Percentiles rank a stretch among this genome's conserved stretches.
Evolutionary conservation across 1,139 yeast genomes (phyloP).

Genomic region (Saccharomyces hybrid): DNA sequence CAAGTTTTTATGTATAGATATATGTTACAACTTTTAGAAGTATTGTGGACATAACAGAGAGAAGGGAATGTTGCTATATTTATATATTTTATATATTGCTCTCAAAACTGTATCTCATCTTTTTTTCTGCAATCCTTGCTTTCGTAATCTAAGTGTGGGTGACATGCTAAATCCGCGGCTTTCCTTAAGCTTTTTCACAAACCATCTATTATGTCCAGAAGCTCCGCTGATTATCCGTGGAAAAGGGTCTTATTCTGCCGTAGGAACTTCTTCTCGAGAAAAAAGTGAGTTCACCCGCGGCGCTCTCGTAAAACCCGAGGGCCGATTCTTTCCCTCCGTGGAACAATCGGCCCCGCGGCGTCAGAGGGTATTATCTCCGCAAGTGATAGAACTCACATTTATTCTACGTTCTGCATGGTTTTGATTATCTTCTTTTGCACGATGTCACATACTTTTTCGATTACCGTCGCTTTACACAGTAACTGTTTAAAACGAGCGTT

Average conservation of each 20-base stretch:
- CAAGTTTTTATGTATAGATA: neutral
- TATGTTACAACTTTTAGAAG: neutral
- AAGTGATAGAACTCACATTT: neutral
- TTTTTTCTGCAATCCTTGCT: neutral
- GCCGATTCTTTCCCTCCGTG: neutral
- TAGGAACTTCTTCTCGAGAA: neutral
- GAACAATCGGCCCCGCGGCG: neutral
- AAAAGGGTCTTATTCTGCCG: neutral
- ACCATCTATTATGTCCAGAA: neutral
- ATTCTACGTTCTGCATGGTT: too few species aligned
- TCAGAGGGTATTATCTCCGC: neutral
- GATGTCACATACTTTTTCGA: neutral
- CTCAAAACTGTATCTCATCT: neutral
- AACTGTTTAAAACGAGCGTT: neutral
- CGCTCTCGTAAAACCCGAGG: slow-evolving; percentile 3
- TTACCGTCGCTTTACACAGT: neutral
- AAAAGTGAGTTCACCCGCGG: neutral
- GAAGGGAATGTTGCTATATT: neutral
- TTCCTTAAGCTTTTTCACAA: neutral
- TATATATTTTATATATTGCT: neutral
- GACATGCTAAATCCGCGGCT: neutral
- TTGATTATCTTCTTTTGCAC: neutral
- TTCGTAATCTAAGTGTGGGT: neutral
- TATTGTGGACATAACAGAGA: neutral
- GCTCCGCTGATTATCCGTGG: neutral